Percentiles rank a stretch among this genome's conserved stretches.
Conservation (phyloP, 768 basidiomycete species). For the Ramaria rubella region DNA sequence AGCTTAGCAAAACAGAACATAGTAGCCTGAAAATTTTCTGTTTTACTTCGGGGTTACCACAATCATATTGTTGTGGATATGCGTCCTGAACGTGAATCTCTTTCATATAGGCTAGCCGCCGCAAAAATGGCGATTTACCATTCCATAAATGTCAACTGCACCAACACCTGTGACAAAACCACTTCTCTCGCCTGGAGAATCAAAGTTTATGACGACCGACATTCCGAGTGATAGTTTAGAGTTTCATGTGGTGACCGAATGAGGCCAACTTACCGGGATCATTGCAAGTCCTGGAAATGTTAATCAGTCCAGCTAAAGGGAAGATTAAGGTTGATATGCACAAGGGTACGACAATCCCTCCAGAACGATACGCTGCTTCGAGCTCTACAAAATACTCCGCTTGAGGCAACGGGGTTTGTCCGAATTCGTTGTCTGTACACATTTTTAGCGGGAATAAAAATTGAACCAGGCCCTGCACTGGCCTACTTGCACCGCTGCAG, state of each 20-base stretch:
- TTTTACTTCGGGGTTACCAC: constrained; percentile 56
- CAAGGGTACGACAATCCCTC: constrained; percentile 53
- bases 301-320: constrained; percentile 48
- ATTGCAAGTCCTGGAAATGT: constrained; percentile 53
- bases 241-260: too few species aligned
- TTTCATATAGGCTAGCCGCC: constrained; percentile 25
- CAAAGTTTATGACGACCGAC: too few species aligned
- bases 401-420: constrained; percentile 38
- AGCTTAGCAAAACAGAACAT: not conserved
- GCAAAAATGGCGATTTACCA: constrained; percentile 8
- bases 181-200: too few species aligned
- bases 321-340: not conserved
- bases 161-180: constrained; percentile 72
- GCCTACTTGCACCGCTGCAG: constrained; percentile 52
- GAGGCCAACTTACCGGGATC: constrained; percentile 57
- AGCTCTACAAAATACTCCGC: constrained; percentile 60
- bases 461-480: not conserved
- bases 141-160: constrained; percentile 68
- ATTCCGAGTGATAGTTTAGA: too few species aligned
- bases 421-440: constrained; percentile 70
- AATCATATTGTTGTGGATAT: constrained; percentile 78
- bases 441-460: not conserved
- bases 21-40: not conserved
- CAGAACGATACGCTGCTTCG: constrained; percentile 45
- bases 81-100: constrained; percentile 39